Conservation (phyloP, 768 basidiomycete genomes). For the Naematelia aurantialba region DNA sequence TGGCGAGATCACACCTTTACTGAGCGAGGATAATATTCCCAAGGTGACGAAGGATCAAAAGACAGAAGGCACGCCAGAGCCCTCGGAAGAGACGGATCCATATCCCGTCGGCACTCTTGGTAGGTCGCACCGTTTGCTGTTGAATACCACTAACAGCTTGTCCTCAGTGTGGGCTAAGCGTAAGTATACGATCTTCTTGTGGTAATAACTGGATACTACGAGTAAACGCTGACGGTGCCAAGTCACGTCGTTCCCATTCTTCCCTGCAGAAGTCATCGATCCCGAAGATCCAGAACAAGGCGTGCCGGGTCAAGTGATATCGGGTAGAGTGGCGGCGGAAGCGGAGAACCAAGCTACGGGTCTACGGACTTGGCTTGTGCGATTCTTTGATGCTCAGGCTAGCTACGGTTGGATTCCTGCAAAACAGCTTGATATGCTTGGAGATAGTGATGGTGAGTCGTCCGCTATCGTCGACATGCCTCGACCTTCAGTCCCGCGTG, state of each 20-base stretch:
- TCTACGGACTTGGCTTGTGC: constrained; percentile 63
- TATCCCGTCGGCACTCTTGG: constrained; percentile 34
- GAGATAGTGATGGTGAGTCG: constrained; percentile 64
- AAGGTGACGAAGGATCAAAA: not conserved
- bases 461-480: not conserved
- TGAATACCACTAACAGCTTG: not conserved
- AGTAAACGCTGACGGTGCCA: constrained; percentile 57
- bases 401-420: constrained; percentile 66
- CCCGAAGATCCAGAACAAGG: constrained; percentile 60
- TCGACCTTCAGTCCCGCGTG: too few species aligned
- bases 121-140: constrained; percentile 11
- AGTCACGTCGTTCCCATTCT: constrained; percentile 69
- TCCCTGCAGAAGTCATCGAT: constrained; percentile 67
- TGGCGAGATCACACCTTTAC: not conserved
- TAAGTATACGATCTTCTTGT: not conserved
- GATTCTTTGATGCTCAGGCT: constrained; percentile 66
- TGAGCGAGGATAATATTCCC: not conserved
- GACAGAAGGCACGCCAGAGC: not conserved
- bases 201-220: not conserved
- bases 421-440: constrained; percentile 62
- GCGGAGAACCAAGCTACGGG: constrained; percentile 48
- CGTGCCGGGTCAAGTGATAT: constrained; percentile 55
- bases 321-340: constrained; percentile 15
- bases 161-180: not conserved
- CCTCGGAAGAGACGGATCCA: constrained; percentile 8